Conservation (phyloP, 768 basidiomycete genomes). For the Sistotremastrum suecicum region DNA sequence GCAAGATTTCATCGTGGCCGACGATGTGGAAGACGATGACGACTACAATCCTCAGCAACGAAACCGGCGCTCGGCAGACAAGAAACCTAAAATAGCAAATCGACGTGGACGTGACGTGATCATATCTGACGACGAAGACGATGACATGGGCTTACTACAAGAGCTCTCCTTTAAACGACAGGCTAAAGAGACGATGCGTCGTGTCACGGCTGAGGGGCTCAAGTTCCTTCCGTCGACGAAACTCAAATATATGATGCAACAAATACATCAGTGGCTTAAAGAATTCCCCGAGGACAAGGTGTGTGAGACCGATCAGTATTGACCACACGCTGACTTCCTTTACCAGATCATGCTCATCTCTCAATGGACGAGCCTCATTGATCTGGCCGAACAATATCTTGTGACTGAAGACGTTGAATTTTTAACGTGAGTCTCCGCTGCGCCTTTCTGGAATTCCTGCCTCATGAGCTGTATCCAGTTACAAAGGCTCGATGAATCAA, state of each 20-base stretch:
- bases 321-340: not conserved
- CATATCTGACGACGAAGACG: constrained; percentile 12
- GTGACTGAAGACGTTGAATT: constrained; percentile 33
- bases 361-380: constrained; percentile 55
- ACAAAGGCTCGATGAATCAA: constrained; percentile 47
- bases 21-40: constrained; percentile 42
- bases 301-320: constrained; percentile 1
- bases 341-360: constrained; percentile 47
- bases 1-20: constrained; percentile 38
- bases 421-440: constrained; percentile 29
- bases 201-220: constrained; percentile 17
- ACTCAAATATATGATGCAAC: constrained; percentile 62
- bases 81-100: constrained; percentile 26
- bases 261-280: constrained; percentile 28
- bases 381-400: constrained; percentile 51
- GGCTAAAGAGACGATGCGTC: no score
- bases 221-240: constrained; percentile 57
- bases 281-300: constrained; percentile 50
- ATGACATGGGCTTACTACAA: constrained; percentile 24
- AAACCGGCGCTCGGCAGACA: constrained; percentile 27
- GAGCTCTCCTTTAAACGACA: no score
- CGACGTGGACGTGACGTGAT: constrained; percentile 12
- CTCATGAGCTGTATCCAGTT: constrained; percentile 19
- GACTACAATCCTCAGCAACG: constrained; percentile 25
- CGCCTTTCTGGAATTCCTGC: not conserved